phyloP scores from a whole-genome alignment of 352 stramenopile genomes.

The Phytophthora foliorum region DNA sequence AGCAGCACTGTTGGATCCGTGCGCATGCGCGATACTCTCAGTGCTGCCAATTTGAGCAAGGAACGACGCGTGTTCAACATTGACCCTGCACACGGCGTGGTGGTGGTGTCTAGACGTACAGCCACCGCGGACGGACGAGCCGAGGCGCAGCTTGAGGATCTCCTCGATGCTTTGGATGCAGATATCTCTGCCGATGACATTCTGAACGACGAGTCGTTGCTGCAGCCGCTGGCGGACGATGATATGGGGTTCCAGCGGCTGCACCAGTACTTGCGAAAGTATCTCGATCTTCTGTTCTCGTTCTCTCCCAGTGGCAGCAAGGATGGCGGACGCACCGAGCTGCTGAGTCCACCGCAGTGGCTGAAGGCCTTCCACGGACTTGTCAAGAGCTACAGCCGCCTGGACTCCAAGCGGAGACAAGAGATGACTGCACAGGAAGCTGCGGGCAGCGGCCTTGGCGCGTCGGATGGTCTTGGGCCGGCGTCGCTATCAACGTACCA shows the following conservation, averaged over 20 bases:
- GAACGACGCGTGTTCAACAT: constrained; percentile 75
- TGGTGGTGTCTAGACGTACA: constrained; percentile 57
- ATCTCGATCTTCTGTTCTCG: constrained; percentile 66
- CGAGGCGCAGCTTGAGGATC: constrained; percentile 47
- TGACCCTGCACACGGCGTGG: constrained; percentile 74
- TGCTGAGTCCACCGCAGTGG: constrained; percentile 70
- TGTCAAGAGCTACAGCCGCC: constrained; percentile 64
- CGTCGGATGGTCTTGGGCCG: constrained; percentile 11
- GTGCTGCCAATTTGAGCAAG: constrained; percentile 63
- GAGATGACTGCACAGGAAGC: constrained; percentile 32
- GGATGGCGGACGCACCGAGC: constrained; percentile 53
- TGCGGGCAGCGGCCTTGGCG: constrained; percentile 2
- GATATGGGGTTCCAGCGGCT: constrained; percentile 66
- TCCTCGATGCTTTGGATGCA: constrained; percentile 55
- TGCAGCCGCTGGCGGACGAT: constrained; percentile 62
- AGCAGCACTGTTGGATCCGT: constrained; percentile 61
- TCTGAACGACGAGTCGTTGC: constrained; percentile 35
- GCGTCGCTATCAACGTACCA: constrained; percentile 28
- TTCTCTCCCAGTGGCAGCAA: constrained; percentile 39
- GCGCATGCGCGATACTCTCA: constrained; percentile 66
- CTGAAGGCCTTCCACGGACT: constrained; percentile 69
- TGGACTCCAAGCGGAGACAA: constrained; percentile 61
- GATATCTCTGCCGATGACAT: constrained; percentile 34
- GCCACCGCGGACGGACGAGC: constrained; percentile 40
- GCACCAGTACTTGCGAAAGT: constrained; percentile 66